phyloP scores from a whole-genome alignment of 2,329 filamentous ascomycete genomes.

The Cladosporium phlei region DNA sequence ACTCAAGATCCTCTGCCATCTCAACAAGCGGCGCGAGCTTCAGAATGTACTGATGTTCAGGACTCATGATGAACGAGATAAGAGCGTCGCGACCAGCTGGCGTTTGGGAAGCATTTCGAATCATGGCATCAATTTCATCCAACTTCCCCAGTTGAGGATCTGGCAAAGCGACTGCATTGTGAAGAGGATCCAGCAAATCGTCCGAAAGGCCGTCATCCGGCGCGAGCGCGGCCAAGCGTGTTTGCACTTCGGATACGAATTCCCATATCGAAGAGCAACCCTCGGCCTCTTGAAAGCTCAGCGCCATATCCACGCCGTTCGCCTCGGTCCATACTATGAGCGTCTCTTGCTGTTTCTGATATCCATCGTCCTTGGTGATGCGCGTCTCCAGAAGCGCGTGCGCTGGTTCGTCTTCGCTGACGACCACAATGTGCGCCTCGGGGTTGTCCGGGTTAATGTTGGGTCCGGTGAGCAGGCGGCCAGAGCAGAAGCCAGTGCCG shows the following conservation, averaged over 20 bases:
- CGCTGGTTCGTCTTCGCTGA: conserved; percentile 86
- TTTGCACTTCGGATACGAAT: conserved; percentile 82
- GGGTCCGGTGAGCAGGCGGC: conserved; percentile 56
- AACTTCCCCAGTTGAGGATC: conserved; percentile 76
- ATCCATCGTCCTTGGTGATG: conserved; percentile 89
- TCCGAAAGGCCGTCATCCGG: conserved; percentile 84
- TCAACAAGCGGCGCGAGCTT: conserved; percentile 82
- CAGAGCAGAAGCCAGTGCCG: conserved; percentile 91
- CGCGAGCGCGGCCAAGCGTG: conserved; percentile 55
- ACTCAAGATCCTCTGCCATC: conserved; percentile 87
- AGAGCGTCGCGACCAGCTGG: conserved; percentile 76
- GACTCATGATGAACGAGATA: conserved; percentile 76
- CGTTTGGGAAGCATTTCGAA: conserved; percentile 72
- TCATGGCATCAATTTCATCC: conserved; percentile 75
- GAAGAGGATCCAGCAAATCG: conserved; percentile 70
- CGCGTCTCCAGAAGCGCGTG: conserved; percentile 81
- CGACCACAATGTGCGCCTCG: conserved; percentile 81
- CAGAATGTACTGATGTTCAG: conserved; percentile 68
- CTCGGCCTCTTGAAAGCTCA: conserved; percentile 96
- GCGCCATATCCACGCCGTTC: conserved; percentile 89
- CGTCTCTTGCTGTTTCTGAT: conserved; percentile 98
- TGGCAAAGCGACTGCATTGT: conserved; percentile 65
- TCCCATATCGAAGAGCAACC: conserved; percentile 94
- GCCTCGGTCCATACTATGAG: conserved; percentile 97
- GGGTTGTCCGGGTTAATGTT: conserved; percentile 49